Conservation (phyloP, 2,329 filamentous ascomycete genomes). For the Aquanectria penicillioides region DNA sequence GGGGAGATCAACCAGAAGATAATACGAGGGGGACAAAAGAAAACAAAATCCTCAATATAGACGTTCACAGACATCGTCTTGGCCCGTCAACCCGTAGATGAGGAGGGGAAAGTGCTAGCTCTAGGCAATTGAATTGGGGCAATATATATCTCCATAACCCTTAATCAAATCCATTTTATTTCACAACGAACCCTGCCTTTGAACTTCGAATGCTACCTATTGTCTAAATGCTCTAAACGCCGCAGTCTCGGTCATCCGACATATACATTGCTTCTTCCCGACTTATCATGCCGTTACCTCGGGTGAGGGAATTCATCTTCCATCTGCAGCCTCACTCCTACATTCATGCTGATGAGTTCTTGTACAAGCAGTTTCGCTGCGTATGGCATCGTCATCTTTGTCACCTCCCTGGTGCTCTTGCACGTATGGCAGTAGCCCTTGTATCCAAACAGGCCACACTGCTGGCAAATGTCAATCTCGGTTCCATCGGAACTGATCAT, state of each 20-base stretch:
- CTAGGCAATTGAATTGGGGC: no score
- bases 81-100: no score
- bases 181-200: neutral
- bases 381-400: slow-evolving; percentile 96
- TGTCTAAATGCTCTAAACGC: neutral
- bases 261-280: slow-evolving; percentile 1
- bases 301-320: slow-evolving; percentile 91
- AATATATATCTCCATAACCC: no score
- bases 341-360: slow-evolving; percentile 98
- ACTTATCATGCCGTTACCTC: slow-evolving; percentile 43
- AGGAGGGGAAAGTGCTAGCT: no score
- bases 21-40: neutral
- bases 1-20: neutral
- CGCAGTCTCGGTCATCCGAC: neutral
- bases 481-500: slow-evolving; percentile 96
- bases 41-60: no score
- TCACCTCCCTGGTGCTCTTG: slow-evolving; percentile 83
- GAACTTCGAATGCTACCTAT: neutral
- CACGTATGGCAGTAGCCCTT: slow-evolving; percentile 95
- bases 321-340: slow-evolving; percentile 89
- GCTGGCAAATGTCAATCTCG: slow-evolving; percentile 91
- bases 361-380: slow-evolving; percentile 96
- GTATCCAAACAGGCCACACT: slow-evolving; percentile 95
- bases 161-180: slow-evolving; percentile 9
- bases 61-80: no score